Evolutionary conservation across 139 green algal genomes (phyloP).

Genomic region (Coelastrella sp.): DNA sequence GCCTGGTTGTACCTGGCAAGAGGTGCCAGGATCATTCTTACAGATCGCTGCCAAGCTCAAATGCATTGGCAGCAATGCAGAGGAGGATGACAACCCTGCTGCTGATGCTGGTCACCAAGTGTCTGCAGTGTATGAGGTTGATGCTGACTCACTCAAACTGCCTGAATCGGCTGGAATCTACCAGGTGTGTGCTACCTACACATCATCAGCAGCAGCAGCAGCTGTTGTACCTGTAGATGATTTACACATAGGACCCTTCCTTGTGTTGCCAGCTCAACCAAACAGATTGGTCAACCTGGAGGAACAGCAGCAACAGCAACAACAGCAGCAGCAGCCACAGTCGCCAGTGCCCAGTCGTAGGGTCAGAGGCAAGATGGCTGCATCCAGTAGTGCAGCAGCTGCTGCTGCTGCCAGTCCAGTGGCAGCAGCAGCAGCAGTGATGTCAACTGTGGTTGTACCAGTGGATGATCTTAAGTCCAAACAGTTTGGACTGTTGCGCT

Average conservation of each 20-base stretch:
- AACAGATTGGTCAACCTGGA: neutral
- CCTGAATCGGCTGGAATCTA: neutral
- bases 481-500: neutral
- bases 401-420: slow-evolving; percentile 10
- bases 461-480: neutral
- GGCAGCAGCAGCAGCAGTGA: neutral
- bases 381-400: neutral
- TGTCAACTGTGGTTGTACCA: neutral
- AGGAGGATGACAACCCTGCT: neutral
- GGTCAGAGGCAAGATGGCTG: neutral
- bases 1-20: neutral
- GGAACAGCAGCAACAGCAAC: slow-evolving; percentile 10
- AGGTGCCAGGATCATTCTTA: neutral
- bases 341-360: neutral
- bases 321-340: neutral
- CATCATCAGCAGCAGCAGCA: slow-evolving; percentile 27
- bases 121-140: neutral
- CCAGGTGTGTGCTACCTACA: slow-evolving; percentile 3
- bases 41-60: neutral
- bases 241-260: neutral
- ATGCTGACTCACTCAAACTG: neutral
- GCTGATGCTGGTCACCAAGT: neutral
- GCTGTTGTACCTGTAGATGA: neutral
- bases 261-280: slow-evolving; percentile 21
- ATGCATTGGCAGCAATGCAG: neutral